Evolutionary conservation across 2,329 filamentous ascomycete species (phyloP), one percentile per base, ranked within the genome.

Genomic region (Sphaerulina populicola): DNA sequence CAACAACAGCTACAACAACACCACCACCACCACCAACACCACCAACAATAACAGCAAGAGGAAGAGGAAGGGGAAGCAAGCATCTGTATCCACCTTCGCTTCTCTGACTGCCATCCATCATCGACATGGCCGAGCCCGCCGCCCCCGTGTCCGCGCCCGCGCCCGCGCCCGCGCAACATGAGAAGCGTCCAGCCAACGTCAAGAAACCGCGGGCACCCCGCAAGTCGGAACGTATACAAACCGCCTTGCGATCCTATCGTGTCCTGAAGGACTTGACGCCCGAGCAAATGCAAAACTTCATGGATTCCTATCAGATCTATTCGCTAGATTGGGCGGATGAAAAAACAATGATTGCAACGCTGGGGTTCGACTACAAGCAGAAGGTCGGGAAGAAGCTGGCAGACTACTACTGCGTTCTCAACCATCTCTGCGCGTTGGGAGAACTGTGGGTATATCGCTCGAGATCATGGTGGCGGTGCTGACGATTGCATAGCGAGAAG

Each of bases 221-320:
- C n/a, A 40, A 40, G 27, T 38, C 57, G n/a, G 45, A 51, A 36
- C 60, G 61, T 15, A 15, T 61, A 18, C 38, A 55, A 30, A 64
- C 62, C n/a, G 57, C 61, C n/a, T 30, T 60, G 27, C 57, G 57
- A 33, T 63, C 61, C 2, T 62, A 62, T 42, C 49, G 51, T 33
- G 54, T 61, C 4, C 52, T 64, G 40, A 57, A 51, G 46, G 52
- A 53, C 45, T 51, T 64, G 33, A 60, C 58, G 2, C 59, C 57
- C 0, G 49, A 59, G 36, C 59, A 64, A 52, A 57, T 64, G 29
- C 57, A 62, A 35, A 57, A 53, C 36, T 64, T 64, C 54, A 61
- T 64, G 59, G 52, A 57, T 11, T 63, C 61, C 3, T 64, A 63
- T 47, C 40, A 58, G 30, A 64, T 64, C 49, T 64, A 64, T 49